Base-by-base conservation (phyloP, 352 stramenopile genomes). In the Globisporangium heterothallicum region DNA sequence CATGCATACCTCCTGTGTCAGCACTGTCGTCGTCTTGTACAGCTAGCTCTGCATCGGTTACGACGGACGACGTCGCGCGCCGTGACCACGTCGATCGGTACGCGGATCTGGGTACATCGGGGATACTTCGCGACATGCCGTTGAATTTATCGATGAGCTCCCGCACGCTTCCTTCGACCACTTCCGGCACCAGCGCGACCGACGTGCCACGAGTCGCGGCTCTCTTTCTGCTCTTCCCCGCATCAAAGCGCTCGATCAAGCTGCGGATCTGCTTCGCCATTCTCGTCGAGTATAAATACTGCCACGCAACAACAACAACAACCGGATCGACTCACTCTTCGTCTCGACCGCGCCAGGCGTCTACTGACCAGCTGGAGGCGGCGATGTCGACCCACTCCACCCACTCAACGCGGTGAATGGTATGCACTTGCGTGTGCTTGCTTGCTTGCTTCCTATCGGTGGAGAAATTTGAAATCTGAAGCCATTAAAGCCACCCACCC, bases 51-150 rank as follows among this genome's bases (percentile, higher is more conserved):
- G 29, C 13, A 21, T 25, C 27, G 8, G 30, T n/a, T 8, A 16
- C 40, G 18, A 32, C 42, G 27, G 18, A 32, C 44, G 44, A 18
- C 29, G 44, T 36, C 22, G 35, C 32, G 18, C 24, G n/a, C 21
- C 2, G n/a, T 25, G 32, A 53, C 18, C 45, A 30, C 30, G 18
- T 42, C 45, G 45, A 34, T 32, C 45, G 21, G 46, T 55, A 61
- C 19, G 27, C 36, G 0, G 40, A 12, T 5, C 54, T 46, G 21
- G 45, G 45, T 24, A 42, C 53, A 47, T 61, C 46, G 7, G 54
- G 54, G 6, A 53, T 14, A 12, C 54, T 61, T 16, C 46, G 36
- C 22, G 54, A 38, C 53, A 60, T 55, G 38, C 45, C 45, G 22
- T 60, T 60, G 24, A 40, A 60, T 10, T 27, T 7, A 0, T 26